Conservation (phyloP, 2,329 filamentous ascomycete genomes). For the Metarhizium anisopliae region DNA sequence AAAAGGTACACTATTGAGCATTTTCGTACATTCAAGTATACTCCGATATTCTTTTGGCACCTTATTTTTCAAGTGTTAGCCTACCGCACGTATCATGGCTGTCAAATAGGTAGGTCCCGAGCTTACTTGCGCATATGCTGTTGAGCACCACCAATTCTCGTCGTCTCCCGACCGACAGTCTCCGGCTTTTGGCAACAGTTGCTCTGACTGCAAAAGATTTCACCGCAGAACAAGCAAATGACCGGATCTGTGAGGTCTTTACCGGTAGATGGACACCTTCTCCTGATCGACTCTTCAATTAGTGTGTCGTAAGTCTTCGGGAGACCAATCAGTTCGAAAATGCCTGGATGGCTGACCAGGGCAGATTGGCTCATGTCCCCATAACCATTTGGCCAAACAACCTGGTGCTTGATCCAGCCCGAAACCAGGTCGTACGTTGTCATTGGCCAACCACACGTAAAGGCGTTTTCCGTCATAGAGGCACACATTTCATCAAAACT, state of each 20-base stretch:
- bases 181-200: slow-evolving; percentile 75
- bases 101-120: not conserved
- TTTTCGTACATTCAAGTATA: slow-evolving; percentile 95
- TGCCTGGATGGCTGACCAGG: slow-evolving; percentile 68
- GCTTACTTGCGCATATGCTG: slow-evolving; percentile 81
- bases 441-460: slow-evolving; percentile 39
- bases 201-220: slow-evolving; percentile 92
- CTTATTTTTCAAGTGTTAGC: slow-evolving; percentile 31
- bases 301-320: slow-evolving; percentile 87
- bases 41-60: slow-evolving; percentile 81
- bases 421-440: slow-evolving; percentile 36
- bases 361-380: slow-evolving; percentile 30
- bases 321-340: slow-evolving; percentile 88
- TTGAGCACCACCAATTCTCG: slow-evolving; percentile 70
- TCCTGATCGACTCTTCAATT: slow-evolving; percentile 81
- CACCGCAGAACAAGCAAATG: slow-evolving; percentile 89
- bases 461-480: slow-evolving; percentile 38
- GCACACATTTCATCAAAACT: slow-evolving; percentile 70
- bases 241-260: slow-evolving; percentile 87
- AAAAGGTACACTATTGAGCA: slow-evolving; percentile 87
- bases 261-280: slow-evolving; percentile 78
- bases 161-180: slow-evolving; percentile 30
- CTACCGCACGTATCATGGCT: not conserved
- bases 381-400: slow-evolving; percentile 26
- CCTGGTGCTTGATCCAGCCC: slow-evolving; percentile 68